A percentile compares a stretch with the other conserved stretches of the same genome.
phyloP scores from a whole-genome alignment of 225 moss, liverwort and hornwort genomes.

The Physcomitrium patens region DNA sequence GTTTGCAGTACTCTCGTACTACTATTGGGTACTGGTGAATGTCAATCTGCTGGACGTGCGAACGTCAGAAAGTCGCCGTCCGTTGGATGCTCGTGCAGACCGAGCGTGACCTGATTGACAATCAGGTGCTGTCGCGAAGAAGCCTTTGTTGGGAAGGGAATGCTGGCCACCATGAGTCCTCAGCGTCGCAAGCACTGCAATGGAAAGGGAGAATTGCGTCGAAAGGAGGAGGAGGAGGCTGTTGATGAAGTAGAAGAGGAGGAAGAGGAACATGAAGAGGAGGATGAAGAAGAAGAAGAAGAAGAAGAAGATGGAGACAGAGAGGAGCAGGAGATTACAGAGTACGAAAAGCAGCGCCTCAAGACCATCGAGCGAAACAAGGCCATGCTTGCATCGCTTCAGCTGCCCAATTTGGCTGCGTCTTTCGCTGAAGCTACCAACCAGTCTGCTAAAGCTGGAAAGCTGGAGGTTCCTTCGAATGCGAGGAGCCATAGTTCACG shows the following conservation, averaged over 20 bases:
- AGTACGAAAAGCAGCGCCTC: conserved; percentile 68
- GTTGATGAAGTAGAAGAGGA: neutral
- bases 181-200: conserved; percentile 20
- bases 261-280: conserved; percentile 4
- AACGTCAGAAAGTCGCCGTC: too few relatives aligned
- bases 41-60: neutral
- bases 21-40: too few relatives aligned
- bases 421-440: conserved; percentile 27
- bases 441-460: conserved; percentile 13
- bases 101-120: neutral
- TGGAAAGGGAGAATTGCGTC: conserved; percentile 10
- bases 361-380: conserved; percentile 58
- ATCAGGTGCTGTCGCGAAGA: neutral
- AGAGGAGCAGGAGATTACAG: conserved; percentile 42
- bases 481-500: conserved; percentile 26
- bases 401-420: conserved; percentile 46
- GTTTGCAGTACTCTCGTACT: too few relatives aligned
- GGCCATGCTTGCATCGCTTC: conserved; percentile 61
- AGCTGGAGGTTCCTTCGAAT: conserved; percentile 6
- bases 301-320: conserved; percentile 6
- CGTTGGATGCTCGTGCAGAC: too few relatives aligned
- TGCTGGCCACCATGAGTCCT: conserved; percentile 24
- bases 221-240: neutral
- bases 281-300: neutral
- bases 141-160: neutral